Evolutionary conservation across 2,329 filamentous ascomycete genomes (phyloP), one percentile per base, ranked within the genome.

Genomic region (Aspergillus oerlinghausenensis): DNA sequence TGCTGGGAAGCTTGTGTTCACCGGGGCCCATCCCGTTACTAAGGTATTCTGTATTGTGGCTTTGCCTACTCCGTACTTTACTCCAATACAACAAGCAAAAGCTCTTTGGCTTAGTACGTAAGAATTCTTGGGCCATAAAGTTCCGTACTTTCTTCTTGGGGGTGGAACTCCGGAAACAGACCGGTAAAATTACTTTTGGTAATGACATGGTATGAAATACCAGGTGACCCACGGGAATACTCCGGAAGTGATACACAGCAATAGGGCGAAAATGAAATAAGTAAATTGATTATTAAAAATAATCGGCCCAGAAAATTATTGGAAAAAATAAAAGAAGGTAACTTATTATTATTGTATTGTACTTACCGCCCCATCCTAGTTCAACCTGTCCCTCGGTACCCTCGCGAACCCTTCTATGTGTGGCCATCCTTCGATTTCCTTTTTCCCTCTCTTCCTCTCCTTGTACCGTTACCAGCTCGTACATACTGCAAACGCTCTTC

Each of bases 161-260:
- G 19, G 61, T 61, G 59, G 60, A 50, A 59, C 62, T 61, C 60
- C 64, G 65, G 62, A 68, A 70, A 69, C 66, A 66, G 64, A 63
- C 63, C 58, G 62, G 67, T 71, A 70, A 61, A 54, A 40, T 56
- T 64, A 66, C 63, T 17, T 49, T 38, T 56, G 49, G 62, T 65
- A 45, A 64, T 62, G 57, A 66, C 64, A 25, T 29, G 40, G 60
- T 62, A 61, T 60, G 55, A 52, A 56, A 63, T 66, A 65, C 63
- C 52, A 59, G 43, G 17, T 42, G 57, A 64, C 59, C 60, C 57
- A 65, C 59, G 66, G 63, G 61, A 60, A 56, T 62, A 65, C 66
- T 65, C 63, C 64, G 63, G 66, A 63, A 65, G 52, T 57, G 45
- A 51, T 50, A 55, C 42, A 58, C 52, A 25, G 10, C 42, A 19